Conservation (phyloP, 306 rosid species). For the Quercus suber region DNA sequence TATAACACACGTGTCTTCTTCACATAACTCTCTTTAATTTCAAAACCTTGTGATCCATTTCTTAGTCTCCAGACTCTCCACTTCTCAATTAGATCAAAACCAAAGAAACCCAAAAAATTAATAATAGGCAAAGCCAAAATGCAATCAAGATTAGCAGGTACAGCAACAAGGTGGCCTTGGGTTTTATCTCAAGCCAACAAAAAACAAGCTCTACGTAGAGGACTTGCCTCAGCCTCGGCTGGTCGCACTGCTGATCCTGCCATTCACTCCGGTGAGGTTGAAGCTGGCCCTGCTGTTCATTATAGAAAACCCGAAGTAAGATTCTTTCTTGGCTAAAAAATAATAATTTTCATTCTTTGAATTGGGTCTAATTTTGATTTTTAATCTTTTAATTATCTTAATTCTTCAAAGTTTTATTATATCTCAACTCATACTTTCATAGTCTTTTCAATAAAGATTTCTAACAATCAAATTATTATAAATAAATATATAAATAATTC, state of each 20-base stretch:
- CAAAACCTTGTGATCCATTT: too few species aligned
- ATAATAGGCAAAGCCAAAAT: slow-evolving; percentile 6
- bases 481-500: too few species aligned
- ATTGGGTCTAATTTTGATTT: too few species aligned
- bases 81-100: background rate
- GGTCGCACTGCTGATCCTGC: slow-evolving; percentile 55
- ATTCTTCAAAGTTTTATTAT: too few species aligned
- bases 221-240: slow-evolving; percentile 32
- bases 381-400: too few species aligned
- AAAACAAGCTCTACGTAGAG: slow-evolving; percentile 17
- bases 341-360: too few species aligned
- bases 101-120: background rate
- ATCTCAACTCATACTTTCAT: too few species aligned
- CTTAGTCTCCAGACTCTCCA: background rate
- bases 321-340: background rate
- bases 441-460: too few species aligned
- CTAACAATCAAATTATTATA: too few species aligned
- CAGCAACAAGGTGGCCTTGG: slow-evolving; percentile 20
- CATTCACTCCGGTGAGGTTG: slow-evolving; percentile 51
- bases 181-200: background rate
- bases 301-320: slow-evolving; percentile 37
- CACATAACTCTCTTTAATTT: background rate
- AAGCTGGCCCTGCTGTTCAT: slow-evolving; percentile 35
- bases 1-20: slow-evolving; percentile 24
- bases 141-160: slow-evolving; percentile 41